Evolutionary conservation across 257 asterid genomes (phyloP).

Genomic region (Ballota nigra): DNA sequence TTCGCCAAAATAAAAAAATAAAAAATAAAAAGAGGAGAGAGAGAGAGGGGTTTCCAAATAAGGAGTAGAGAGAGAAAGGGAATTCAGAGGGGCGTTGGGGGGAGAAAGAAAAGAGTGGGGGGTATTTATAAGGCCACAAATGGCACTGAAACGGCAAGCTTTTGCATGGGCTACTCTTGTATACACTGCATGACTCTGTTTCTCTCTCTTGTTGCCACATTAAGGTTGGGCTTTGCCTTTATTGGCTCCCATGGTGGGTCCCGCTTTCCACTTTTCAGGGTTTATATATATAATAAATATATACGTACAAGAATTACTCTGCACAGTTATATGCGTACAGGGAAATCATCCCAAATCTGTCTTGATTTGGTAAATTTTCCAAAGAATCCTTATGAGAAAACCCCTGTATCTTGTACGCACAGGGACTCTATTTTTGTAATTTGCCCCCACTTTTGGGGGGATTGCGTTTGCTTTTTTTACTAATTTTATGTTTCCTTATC

Average conservation of each 20-base stretch:
- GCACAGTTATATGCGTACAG: slow-evolving; percentile 11
- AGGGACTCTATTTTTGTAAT: background rate
- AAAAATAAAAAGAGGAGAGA: background rate
- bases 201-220: slow-evolving; percentile 39
- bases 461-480: background rate
- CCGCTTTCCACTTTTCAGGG: slow-evolving; percentile 45
- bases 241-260: slow-evolving; percentile 28
- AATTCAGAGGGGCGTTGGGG: slow-evolving; percentile 45
- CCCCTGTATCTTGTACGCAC: too few relatives aligned
- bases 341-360: slow-evolving; percentile 27
- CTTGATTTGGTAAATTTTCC: slow-evolving; percentile 33
- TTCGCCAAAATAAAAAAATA: background rate
- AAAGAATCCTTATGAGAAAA: slow-evolving; percentile 1
- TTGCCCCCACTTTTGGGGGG: background rate
- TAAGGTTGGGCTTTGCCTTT: slow-evolving; percentile 32
- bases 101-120: slow-evolving; percentile 22
- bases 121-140: slow-evolving; percentile 48
- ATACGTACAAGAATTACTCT: slow-evolving; percentile 16
- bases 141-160: slow-evolving; percentile 81
- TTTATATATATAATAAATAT: slow-evolving; percentile 3
- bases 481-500: background rate
- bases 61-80: slow-evolving; percentile 17
- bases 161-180: slow-evolving; percentile 51
- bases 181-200: slow-evolving; percentile 48
- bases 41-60: slow-evolving; percentile 31